Evolutionary conservation across 2,329 filamentous ascomycete species (phyloP).

Genomic region (Aspergillus novofumigatus): DNA sequence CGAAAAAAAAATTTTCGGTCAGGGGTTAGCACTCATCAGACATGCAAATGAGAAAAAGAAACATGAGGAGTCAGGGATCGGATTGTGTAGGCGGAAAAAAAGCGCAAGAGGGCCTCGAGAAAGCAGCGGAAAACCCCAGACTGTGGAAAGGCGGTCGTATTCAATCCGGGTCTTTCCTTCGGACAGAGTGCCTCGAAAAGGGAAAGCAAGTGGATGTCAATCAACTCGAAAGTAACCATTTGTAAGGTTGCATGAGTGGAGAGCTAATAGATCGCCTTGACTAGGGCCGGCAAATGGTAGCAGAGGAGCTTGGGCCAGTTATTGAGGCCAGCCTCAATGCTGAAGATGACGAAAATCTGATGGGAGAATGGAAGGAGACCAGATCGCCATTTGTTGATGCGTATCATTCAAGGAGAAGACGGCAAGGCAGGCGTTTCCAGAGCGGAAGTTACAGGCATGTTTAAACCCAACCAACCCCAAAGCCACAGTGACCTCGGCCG

Average conservation of each 20-base stretch:
- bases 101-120: background rate
- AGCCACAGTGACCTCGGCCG: conserved; percentile 20
- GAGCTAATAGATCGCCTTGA: conserved; percentile 28
- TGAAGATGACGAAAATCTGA: conserved; percentile 16
- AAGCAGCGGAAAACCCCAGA: conserved; percentile 9
- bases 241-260: conserved; percentile 4
- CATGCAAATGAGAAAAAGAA: conserved; percentile 6
- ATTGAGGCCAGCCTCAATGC: conserved; percentile 14
- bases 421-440: background rate
- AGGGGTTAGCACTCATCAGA: conserved; percentile 1
- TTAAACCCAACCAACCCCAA: background rate
- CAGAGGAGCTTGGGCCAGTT: conserved; percentile 31
- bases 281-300: conserved; percentile 11
- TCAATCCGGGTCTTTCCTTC: background rate
- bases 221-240: conserved; percentile 3
- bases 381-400: background rate
- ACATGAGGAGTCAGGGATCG: conserved; percentile 4
- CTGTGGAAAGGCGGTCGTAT: conserved; percentile 17
- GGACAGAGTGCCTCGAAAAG: background rate
- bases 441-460: background rate
- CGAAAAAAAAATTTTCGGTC: conserved; percentile 2
- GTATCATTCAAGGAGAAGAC: background rate
- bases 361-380: background rate
- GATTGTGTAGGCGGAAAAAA: conserved; percentile 7
- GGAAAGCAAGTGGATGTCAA: background rate